Percentiles rank a stretch among this genome's conserved stretches.
Evolutionary conservation across 140 eudicot genomes (phyloP).

Genomic region (Ambrosia hybrid): DNA sequence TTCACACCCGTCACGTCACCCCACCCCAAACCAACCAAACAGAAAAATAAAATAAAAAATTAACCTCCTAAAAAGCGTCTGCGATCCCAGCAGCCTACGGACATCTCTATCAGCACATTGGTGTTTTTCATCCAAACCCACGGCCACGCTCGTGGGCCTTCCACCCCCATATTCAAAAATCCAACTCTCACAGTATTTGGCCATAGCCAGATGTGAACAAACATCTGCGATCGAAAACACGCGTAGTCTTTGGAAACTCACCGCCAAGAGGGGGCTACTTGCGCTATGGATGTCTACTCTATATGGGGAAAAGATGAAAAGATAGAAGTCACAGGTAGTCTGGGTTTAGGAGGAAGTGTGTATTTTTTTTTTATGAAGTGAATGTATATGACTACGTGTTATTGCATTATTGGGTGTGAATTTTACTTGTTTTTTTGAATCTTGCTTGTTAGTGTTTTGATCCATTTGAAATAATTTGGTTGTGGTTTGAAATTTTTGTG

Average conservation of each 20-base stretch:
- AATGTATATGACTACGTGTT: background rate
- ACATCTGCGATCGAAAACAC: no score
- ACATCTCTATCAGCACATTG: no score
- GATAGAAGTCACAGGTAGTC: background rate
- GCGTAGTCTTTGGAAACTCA: no score
- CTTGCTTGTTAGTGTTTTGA: conserved; percentile 9
- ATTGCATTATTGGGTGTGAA: background rate
- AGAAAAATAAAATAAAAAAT: conserved; percentile 2
- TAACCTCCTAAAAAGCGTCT: background rate
- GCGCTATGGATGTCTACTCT: no score
- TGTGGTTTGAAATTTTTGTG: background rate
- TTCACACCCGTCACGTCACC: no score
- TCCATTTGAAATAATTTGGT: background rate
- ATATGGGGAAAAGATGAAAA: background rate
- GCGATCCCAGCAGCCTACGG: no score
- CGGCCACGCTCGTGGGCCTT: no score
- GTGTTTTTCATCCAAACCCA: no score
- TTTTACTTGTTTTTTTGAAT: background rate
- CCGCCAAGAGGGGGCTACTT: no score
- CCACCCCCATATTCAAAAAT: no score
- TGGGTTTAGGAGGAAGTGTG: conserved; percentile 6
- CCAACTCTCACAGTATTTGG: no score
- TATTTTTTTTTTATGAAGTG: background rate
- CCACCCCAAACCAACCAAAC: background rate
- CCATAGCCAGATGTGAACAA: no score